Evolutionary conservation across 2,329 filamentous ascomycete genomes (phyloP).

Genomic region (Colletotrichum musae): DNA sequence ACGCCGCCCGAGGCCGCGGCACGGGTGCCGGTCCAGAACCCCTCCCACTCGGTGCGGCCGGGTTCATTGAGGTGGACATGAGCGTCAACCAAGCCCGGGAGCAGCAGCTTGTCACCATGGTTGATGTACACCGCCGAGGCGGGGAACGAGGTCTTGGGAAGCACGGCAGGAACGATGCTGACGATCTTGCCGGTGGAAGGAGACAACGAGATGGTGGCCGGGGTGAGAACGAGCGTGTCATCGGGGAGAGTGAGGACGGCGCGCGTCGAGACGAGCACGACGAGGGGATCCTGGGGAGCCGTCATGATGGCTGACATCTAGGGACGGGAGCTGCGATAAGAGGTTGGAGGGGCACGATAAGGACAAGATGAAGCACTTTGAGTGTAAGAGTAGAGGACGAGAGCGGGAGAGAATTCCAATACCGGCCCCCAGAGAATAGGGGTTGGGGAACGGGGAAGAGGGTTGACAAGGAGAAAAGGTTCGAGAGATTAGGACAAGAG

Average conservation of each 20-base stretch:
- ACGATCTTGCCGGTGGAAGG: constrained; percentile 86
- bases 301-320: constrained; percentile 49
- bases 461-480: not conserved
- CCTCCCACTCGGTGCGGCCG: constrained; percentile 97
- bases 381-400: not conserved
- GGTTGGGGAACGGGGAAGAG: too few relatives aligned
- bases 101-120: constrained; percentile 85
- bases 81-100: constrained; percentile 94
- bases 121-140: constrained; percentile 81
- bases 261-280: constrained; percentile 86
- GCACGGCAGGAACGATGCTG: constrained; percentile 78
- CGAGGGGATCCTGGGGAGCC: constrained; percentile 59
- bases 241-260: constrained; percentile 82
- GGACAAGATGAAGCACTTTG: not conserved
- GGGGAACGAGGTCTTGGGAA: constrained; percentile 84
- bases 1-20: constrained; percentile 96
- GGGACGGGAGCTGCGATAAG: constrained; percentile 19
- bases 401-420: not conserved
- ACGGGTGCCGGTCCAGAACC: constrained; percentile 93
- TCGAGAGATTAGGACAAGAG: not conserved
- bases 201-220: constrained; percentile 88
- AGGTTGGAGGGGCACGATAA: constrained; percentile 15
- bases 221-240: constrained; percentile 74
- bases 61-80: constrained; percentile 99
- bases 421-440: too few relatives aligned